Conservation (phyloP, 2,329 filamentous ascomycete genomes). For the Emmonsia crescens region DNA sequence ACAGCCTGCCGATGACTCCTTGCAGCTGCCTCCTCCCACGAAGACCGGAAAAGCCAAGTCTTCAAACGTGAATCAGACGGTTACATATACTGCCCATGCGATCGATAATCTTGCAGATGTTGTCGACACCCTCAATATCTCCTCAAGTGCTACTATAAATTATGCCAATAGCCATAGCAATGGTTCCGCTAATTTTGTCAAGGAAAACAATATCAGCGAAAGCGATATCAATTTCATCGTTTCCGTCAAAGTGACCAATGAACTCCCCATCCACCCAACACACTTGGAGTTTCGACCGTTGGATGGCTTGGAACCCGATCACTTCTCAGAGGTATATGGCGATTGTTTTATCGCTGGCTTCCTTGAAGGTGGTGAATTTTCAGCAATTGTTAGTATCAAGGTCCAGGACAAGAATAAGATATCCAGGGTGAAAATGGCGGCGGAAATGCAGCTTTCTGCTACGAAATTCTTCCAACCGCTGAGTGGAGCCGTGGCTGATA, state of each 20-base stretch:
- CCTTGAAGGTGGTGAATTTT: slow-evolving; percentile 25
- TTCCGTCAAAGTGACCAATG: slow-evolving; percentile 16
- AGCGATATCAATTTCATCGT: slow-evolving; percentile 16
- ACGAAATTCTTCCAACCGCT: slow-evolving; percentile 3
- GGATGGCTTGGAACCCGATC: slow-evolving; percentile 12
- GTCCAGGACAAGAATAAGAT: slow-evolving; percentile 23
- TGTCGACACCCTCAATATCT: slow-evolving; percentile 31
- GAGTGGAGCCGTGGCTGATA: slow-evolving; percentile 11
- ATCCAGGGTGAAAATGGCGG: slow-evolving; percentile 23
- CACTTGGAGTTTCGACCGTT: slow-evolving; percentile 12
- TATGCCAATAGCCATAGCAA: slow-evolving; percentile 25
- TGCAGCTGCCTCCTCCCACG: neutral
- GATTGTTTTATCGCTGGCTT: slow-evolving; percentile 26
- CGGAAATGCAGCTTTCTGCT: slow-evolving; percentile 19
- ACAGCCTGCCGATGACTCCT: neutral
- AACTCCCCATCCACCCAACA: slow-evolving; percentile 6
- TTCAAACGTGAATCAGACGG: slow-evolving; percentile 19
- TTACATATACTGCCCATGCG: slow-evolving; percentile 21
- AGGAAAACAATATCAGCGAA: slow-evolving; percentile 15
- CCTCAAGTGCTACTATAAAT: slow-evolving; percentile 28
- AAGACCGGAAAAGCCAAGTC: neutral
- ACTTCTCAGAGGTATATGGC: slow-evolving; percentile 25
- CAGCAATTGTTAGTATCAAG: slow-evolving; percentile 24
- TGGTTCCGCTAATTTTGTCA: slow-evolving; percentile 14
- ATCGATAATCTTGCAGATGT: slow-evolving; percentile 29